Conservation (phyloP, 1,139 yeast genomes). For the Nematodospora anomalae region DNA sequence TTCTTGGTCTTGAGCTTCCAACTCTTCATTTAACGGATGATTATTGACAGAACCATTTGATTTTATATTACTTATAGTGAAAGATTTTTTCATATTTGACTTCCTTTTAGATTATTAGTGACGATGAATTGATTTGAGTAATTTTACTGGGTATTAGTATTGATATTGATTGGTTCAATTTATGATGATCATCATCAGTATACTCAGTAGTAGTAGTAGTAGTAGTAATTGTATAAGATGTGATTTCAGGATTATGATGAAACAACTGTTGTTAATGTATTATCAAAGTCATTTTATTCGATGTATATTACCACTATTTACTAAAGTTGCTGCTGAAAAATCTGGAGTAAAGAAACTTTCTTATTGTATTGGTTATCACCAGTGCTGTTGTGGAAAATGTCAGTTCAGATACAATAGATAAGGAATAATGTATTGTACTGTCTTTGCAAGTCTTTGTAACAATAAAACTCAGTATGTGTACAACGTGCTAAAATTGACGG, state of each 20-base stretch:
- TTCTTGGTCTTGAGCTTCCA: not conserved
- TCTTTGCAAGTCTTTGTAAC: no score
- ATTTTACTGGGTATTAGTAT: not conserved
- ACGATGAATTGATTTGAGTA: not conserved
- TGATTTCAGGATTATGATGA: not conserved
- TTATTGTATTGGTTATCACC: no score
- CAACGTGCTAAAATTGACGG: no score
- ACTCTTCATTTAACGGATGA: slow-evolving; percentile 6
- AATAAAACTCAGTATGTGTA: no score
- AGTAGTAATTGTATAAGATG: not conserved
- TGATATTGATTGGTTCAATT: no score
- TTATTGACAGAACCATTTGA: slow-evolving; percentile 1
- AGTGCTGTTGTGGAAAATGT: no score
- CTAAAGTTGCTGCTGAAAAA: not conserved
- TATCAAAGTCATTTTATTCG: not conserved
- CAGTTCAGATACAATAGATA: no score
- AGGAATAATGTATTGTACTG: no score
- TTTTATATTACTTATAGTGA: slow-evolving; percentile 7
- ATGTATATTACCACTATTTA: not conserved
- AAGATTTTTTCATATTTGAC: slow-evolving; percentile 9
- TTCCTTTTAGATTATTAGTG: not conserved
- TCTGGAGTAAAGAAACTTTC: no score
- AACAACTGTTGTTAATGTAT: not conserved
- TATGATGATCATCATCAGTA: not conserved
- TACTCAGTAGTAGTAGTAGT: not conserved